These are phyloP conservation scores for Immersiporthe knoxdaviesiana DNA, from an alignment of 2,329 filamentous ascomycete genomes.

Conservation along the genomic window DNA sequence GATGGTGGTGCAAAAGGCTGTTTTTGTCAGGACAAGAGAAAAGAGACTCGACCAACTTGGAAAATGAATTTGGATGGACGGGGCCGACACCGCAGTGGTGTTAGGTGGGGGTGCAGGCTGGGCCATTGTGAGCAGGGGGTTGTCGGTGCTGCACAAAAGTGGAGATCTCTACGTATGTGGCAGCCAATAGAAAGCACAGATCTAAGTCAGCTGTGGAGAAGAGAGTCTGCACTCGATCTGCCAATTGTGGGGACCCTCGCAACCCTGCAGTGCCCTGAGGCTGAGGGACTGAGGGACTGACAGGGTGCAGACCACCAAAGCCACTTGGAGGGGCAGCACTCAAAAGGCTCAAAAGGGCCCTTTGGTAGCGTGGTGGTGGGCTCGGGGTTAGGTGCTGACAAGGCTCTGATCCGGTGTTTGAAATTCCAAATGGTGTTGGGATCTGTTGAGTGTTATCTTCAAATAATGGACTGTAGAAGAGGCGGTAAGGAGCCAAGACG, in stretches of 20 bases:
- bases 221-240: constrained; percentile 13
- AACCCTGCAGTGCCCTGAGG: constrained; percentile 12
- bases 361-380: neutral
- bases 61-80: constrained; percentile 23
- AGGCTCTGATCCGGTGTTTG: neutral
- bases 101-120: constrained; percentile 2
- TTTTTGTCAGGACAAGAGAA: neutral
- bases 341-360: neutral
- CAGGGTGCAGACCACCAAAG: neutral
- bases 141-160: constrained; percentile 7
- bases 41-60: constrained; percentile 21
- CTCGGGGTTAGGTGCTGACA: neutral
- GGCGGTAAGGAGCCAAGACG: neutral
- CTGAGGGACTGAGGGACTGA: neutral
- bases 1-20: neutral
- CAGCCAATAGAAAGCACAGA: constrained; percentile 17
- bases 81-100: constrained; percentile 26
- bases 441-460: neutral
- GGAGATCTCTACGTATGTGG: constrained; percentile 21
- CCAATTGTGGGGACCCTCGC: constrained; percentile 12
- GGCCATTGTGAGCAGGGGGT: constrained; percentile 18
- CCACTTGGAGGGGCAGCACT: neutral
- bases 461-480: neutral
- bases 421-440: neutral
- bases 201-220: constrained; percentile 9